Evolutionary conservation across 371 early-diverging fungal species (phyloP).

Genomic region (Entomophthora muscae): DNA sequence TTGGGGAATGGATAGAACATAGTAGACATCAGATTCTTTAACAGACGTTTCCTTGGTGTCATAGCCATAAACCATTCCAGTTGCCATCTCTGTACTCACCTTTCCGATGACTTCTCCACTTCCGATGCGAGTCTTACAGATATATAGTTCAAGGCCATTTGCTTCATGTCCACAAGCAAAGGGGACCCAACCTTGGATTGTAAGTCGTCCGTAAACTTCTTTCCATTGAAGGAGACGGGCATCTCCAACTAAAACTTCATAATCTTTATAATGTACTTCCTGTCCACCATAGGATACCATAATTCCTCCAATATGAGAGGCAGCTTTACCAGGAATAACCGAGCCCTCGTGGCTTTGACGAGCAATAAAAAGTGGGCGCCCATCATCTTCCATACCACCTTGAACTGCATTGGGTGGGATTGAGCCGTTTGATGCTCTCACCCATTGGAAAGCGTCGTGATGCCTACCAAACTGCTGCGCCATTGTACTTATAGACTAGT

Average conservation of each 20-base stretch:
- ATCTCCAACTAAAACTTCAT: conserved; percentile 27
- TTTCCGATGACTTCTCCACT: conserved; percentile 24
- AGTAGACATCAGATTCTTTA: conserved; percentile 8
- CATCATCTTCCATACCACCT: conserved; percentile 10
- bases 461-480: background rate
- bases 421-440: conserved; percentile 2
- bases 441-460: conserved; percentile 8
- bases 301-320: conserved; percentile 20
- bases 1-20: background rate
- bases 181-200: conserved; percentile 10
- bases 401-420: conserved; percentile 12
- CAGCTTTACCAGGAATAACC: conserved; percentile 29
- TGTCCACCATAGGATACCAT: conserved; percentile 21
- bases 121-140: conserved; percentile 20
- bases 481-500: conserved; percentile 4
- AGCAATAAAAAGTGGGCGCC: conserved; percentile 9
- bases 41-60: conserved; percentile 12
- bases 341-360: conserved; percentile 15
- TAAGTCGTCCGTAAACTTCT: conserved; percentile 14
- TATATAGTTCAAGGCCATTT: conserved; percentile 18
- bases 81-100: conserved; percentile 16
- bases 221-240: conserved; percentile 23
- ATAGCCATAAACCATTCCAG: conserved; percentile 17
- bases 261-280: conserved; percentile 18
- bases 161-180: conserved; percentile 27